phyloP scores from a whole-genome alignment of 495 filamentous ascomycete species.

The Pseudomonodictys pantanalensis region DNA sequence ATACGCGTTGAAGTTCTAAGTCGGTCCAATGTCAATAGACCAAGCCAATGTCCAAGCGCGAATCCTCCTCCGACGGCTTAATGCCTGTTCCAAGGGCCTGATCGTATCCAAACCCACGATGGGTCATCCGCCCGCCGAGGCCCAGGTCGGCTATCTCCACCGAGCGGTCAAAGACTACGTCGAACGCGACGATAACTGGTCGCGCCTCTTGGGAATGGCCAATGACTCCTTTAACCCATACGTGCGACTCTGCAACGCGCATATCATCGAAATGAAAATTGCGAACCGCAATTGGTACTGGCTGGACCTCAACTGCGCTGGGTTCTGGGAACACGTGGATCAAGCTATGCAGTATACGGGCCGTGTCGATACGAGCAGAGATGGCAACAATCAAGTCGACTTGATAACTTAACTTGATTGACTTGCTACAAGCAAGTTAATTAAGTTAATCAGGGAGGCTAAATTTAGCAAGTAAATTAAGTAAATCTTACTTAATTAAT shows the following conservation, averaged over 20 bases:
- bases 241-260: not conserved
- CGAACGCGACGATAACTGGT: conserved; percentile 5
- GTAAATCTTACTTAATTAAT: not conserved
- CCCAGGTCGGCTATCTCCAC: conserved; percentile 13
- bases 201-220: not conserved
- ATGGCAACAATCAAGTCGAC: not conserved
- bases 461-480: not conserved
- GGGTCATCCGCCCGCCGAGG: not conserved
- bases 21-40: not conserved
- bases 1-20: not conserved
- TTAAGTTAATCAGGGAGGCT: not conserved
- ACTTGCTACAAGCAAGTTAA: not conserved
- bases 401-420: not conserved
- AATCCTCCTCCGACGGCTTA: conserved; percentile 6
- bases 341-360: conserved; percentile 4
- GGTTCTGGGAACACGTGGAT: not conserved
- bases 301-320: too few relatives aligned
- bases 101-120: not conserved
- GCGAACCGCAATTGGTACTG: not conserved
- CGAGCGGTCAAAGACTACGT: conserved; percentile 16
- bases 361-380: not conserved
- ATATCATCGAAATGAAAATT: conserved; percentile 4
- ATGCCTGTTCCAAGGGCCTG: conserved; percentile 17
- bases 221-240: conserved; percentile 7
- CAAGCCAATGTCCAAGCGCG: conserved; percentile 6